Evolutionary conservation across 2,329 filamentous ascomycete genomes (phyloP).

Genomic region (Lecanicillium sp.): DNA sequence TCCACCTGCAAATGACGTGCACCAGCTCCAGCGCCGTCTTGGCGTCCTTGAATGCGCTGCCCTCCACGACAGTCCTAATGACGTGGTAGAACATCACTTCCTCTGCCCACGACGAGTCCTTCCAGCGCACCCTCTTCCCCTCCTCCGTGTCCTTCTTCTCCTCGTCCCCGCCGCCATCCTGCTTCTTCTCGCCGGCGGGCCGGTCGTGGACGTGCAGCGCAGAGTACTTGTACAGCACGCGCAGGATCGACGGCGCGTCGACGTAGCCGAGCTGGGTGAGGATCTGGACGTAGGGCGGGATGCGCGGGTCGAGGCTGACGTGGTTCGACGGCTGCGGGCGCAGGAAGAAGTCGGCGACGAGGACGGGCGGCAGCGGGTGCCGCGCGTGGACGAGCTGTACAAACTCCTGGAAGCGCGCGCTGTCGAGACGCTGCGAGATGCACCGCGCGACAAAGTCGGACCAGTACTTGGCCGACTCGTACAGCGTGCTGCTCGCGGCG

Average conservation of each 20-base stretch:
- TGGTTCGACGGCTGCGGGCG: slow-evolving; percentile 43
- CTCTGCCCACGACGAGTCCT: slow-evolving; percentile 58
- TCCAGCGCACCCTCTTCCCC: slow-evolving; percentile 38
- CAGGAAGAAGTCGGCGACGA: slow-evolving; percentile 54
- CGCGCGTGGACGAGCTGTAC: slow-evolving; percentile 43
- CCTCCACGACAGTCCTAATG: slow-evolving; percentile 71
- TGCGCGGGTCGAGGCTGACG: slow-evolving; percentile 51
- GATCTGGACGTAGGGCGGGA: slow-evolving; percentile 53
- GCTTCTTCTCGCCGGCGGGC: slow-evolving; percentile 17
- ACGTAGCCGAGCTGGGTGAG: slow-evolving; percentile 47
- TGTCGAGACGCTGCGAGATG: slow-evolving; percentile 45
- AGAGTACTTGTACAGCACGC: slow-evolving; percentile 51
- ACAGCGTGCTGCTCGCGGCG: slow-evolving; percentile 20
- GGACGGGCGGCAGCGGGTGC: slow-evolving; percentile 44
- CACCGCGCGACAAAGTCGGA: slow-evolving; percentile 44
- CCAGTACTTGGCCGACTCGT: slow-evolving; percentile 39
- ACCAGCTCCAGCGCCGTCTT: slow-evolving; percentile 46
- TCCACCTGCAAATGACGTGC: slow-evolving; percentile 50
- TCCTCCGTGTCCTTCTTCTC: slow-evolving; percentile 18
- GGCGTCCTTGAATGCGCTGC: slow-evolving; percentile 38
- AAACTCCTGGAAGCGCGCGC: slow-evolving; percentile 47
- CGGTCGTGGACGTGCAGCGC: slow-evolving; percentile 36
- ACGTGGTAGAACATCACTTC: slow-evolving; percentile 93
- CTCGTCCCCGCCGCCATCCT: slow-evolving; percentile 8
- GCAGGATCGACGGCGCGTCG: slow-evolving; percentile 49